Base-by-base conservation (phyloP, 352 stramenopile species). In the Plasmopara viticola region DNA sequence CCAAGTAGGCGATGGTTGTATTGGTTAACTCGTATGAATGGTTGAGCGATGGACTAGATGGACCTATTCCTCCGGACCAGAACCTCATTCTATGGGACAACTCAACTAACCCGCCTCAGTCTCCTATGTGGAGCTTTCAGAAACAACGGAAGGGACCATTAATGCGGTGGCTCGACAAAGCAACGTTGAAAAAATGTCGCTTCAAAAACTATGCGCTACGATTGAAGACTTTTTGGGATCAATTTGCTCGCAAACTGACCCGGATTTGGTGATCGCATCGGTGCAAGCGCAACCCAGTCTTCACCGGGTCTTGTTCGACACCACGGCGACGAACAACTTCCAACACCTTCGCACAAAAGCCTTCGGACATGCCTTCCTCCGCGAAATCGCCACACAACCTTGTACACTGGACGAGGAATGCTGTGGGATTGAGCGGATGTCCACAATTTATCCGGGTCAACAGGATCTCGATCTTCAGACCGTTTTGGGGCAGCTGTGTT, bases 401-500 rank as follows among this genome's bases (percentile, higher is more conserved):
- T 44, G 20, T 44, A 12, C n/a, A n/a, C 20, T n/a, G 15, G 10
- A 35, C 4, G 30, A 46, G 17, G 41, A 13, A 14, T 6, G 8
- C 0, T 9, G 10, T 12, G 10, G 34, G 18, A 17, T 30, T n/a
- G n/a, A 30, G 4, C 18, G 12, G 9, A n/a, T 30, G 7, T 46
- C 41, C 7, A 46, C 25, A 17, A 5, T 18, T 10, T 30, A 30
- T 15, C 41, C 18, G 1, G 10, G 5, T 12, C 6, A 10, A 2
- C 15, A 15, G 5, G 20, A 90, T 91, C 7, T 7, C 9, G 14
- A 33, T 18, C 31, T 14, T 46, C 31, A 35, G 17, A 17, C 15
- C 41, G 9, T 15, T 33, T 6, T 18, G n/a, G 17, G 82, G 76
- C 90, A 85, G 88, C 31, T 35, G 31, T 35, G 31, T 35, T 4